Base-by-base conservation (phyloP, 139 green algal genomes). In the Haematococcus sp. region DNA sequence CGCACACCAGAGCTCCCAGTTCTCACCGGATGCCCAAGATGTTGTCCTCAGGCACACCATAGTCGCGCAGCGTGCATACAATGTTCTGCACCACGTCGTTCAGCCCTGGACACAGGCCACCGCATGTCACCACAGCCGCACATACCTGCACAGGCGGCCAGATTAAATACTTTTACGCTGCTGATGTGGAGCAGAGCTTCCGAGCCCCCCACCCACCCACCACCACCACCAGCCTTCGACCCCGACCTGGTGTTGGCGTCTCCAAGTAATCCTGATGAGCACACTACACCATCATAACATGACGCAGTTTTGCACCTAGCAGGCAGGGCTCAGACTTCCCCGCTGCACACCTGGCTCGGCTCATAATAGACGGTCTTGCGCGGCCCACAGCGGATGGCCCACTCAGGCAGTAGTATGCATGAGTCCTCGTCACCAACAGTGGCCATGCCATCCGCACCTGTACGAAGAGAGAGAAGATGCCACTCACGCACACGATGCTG, bases 41-140 rank as follows among this genome's bases (percentile, higher is more conserved):
- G 76, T 93, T 88, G 73, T 96, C 89, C 84, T 92, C 85, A 0
- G 83, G 84, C 52, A 97, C 92, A 13, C 89, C 91, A 72, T 96
- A 94, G 71, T 96, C 85, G 1, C 75, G 74, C 40, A 94, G 84
- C 33, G 75, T 89, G 80, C 79, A 92, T 60, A 95, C 93, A 28
- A 97, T 93, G 77, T 94, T 94, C 68, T 95, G 88, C 5, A 99
- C 90, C 23, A 99, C 96, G 28, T 98, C 94, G 78, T 99, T 99
- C 25, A 99, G 87, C 4, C 96, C 96, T 1, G 96, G 96, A 79
- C 96, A 99, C 71, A 99, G 84, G 0, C 95, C 96, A 13, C 95
- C 95, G 80, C 96, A 98, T 0, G 95, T 99, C 30, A 99, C 95
- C 55, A 99, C 93, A 27, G 89, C 91, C 28, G 91, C 92, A 31